A percentile compares a stretch with the other conserved stretches of the same genome.
These are phyloP conservation scores for Yarrowia deformans DNA, from an alignment of 805 yeast species.

Conservation along the genomic window DNA sequence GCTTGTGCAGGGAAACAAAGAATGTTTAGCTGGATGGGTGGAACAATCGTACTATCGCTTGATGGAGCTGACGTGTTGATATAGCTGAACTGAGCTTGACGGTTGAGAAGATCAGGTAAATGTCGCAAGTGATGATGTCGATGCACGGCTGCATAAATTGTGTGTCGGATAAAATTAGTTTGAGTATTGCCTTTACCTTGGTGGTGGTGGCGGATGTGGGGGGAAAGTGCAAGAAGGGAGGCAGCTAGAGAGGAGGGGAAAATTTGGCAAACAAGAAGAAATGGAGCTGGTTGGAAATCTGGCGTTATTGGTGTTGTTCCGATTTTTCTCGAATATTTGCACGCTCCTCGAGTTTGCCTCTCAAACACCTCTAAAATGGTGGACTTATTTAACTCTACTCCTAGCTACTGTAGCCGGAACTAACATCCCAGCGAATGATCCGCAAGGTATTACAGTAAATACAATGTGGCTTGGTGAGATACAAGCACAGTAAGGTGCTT, in stretches of 20 bases:
- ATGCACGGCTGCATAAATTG: constrained; percentile 12
- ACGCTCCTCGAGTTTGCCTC: background rate
- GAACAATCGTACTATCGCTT: background rate
- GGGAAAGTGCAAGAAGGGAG: background rate
- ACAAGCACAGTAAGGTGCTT: too few species aligned
- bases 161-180: constrained; percentile 15
- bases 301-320: too few species aligned
- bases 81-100: too few species aligned
- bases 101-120: background rate
- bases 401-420: background rate
- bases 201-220: background rate
- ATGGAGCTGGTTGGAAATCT: too few species aligned
- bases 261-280: background rate
- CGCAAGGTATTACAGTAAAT: background rate
- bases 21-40: too few species aligned
- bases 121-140: constrained; percentile 10
- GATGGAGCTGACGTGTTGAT: background rate
- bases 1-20: too few species aligned
- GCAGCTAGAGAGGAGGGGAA: background rate
- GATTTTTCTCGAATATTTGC: background rate
- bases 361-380: background rate
- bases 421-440: background rate
- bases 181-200: background rate
- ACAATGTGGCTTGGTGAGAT: too few species aligned
- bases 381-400: background rate